Conservation (phyloP, 2,329 filamentous ascomycete species). For the Colletotrichum aenigma region DNA sequence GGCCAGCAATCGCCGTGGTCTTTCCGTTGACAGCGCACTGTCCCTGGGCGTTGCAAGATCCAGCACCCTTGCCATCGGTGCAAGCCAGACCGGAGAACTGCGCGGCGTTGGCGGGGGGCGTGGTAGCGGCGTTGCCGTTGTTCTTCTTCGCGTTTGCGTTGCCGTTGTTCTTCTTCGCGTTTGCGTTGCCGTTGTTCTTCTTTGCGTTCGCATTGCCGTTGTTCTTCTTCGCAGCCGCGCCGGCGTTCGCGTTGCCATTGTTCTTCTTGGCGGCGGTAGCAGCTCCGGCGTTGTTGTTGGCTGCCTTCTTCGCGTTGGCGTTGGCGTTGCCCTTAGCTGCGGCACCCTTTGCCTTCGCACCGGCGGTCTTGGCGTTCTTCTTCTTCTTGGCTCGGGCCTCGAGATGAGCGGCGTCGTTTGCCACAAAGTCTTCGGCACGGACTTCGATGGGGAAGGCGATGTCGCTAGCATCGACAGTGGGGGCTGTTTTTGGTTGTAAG, state of each 20-base stretch:
- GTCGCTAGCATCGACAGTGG: neutral
- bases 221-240: neutral
- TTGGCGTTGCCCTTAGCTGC: neutral
- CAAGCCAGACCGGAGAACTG: constrained; percentile 9
- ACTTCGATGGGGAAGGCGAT: neutral
- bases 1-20: constrained; percentile 7
- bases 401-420: neutral
- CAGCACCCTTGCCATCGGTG: constrained; percentile 13
- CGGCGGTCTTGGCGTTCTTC: neutral
- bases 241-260: neutral
- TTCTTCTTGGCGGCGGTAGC: neutral
- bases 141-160: neutral
- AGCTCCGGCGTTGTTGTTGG: neutral
- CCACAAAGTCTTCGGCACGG: neutral
- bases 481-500: neutral
- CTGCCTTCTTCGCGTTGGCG: neutral
- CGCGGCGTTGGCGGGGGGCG: neutral
- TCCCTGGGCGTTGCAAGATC: constrained; percentile 4
- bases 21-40: constrained; percentile 14
- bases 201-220: neutral
- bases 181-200: neutral
- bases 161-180: no score
- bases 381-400: constrained; percentile 1
- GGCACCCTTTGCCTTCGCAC: neutral
- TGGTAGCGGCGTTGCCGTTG: neutral